Evolutionary conservation across 1,284 basidiomycete genomes (phyloP), one percentile per base, ranked within the genome.

Genomic region (Cerioporus squamosus): DNA sequence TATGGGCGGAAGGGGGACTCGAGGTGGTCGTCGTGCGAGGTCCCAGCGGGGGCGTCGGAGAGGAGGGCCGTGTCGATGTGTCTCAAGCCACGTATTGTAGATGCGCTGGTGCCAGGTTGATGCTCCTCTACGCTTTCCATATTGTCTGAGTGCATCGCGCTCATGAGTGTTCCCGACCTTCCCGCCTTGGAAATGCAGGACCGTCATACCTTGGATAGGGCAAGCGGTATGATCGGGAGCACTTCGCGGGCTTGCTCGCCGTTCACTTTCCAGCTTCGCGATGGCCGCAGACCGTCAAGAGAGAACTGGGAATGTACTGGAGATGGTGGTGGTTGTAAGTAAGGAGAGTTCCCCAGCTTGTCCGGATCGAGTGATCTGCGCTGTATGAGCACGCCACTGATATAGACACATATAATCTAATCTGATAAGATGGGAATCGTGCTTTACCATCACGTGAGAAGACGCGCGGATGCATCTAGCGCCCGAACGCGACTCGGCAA

Each of bases 71-170:
- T 65, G 54, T 72, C 65, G 49, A 71, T 66, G 53, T 66, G 52
- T 51, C 66, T 72, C 45, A 78, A 57, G 8, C 73, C 71, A 43
- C 81, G 77, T 31, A 81, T 69, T 1, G 79, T 82, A 24, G 75
- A 72, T 33, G 74, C 68, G 59, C 77, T 79, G 12, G 75, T 70
- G 66, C 77, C 75, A 23, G 70, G 63, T 40, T 68, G 59, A 47
- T 61, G 63, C 5, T 54, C 58, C 15, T 48, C 36, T 12, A 29
- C 18, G 40, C 17, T 6, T 6, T 42, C 40, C 40, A 42, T 42
- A 5, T 42, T 6, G 9, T 42, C 6, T 7, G n/a, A 8, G 40
- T 51, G 48, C 56, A 59, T 60, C 29, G 23, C 33, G 33, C 12
- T 31, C 17, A 17, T 47, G 29, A 46, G 29, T 26, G 26, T 26